Percentiles rank a stretch among this genome's conserved stretches.
These are phyloP conservation scores for Puccinia horiana DNA, from an alignment of 1,284 basidiomycete genomes.

Conservation along the genomic window DNA sequence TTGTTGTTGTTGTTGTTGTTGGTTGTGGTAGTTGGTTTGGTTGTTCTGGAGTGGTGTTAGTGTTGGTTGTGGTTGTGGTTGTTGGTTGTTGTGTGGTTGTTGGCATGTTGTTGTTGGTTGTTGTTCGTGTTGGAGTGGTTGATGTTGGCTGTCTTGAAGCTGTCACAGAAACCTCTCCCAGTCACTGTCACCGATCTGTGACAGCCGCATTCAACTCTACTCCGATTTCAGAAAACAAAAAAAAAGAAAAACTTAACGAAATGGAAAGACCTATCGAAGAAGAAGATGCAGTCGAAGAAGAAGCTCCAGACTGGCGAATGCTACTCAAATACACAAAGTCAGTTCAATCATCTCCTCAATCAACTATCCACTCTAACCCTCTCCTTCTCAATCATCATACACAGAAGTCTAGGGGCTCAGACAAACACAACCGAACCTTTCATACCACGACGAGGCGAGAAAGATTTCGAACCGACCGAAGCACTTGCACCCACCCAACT, in stretches of 20 bases:
- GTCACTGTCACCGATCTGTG: conserved; percentile 12
- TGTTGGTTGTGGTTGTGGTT: neutral
- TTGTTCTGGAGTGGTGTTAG: neutral
- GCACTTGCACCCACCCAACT: conserved; percentile 2
- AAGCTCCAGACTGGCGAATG: conserved; percentile 48
- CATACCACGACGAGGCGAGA: conserved; percentile 44
- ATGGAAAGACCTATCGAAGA: conserved; percentile 22
- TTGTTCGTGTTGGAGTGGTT: neutral
- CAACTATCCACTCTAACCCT: neutral
- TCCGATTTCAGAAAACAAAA: neutral
- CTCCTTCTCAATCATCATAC: neutral
- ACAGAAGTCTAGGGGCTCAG: conserved; percentile 23
- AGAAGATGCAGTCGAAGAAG: conserved; percentile 42
- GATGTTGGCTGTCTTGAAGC: neutral
- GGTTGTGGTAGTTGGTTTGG: neutral
- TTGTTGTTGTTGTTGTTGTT: neutral
- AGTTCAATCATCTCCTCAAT: neutral
- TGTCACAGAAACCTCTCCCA: too few species aligned
- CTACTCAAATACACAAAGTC: conserved; percentile 35
- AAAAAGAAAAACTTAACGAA: neutral
- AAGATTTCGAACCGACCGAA: conserved; percentile 46
- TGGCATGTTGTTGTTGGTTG: neutral
- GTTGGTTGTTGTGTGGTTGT: neutral
- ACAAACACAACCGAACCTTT: conserved; percentile 10
- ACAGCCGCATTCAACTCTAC: conserved; percentile 6